phyloP scores from a whole-genome alignment of 1,139 yeast genomes.

The Yamadazyma diospyri region DNA sequence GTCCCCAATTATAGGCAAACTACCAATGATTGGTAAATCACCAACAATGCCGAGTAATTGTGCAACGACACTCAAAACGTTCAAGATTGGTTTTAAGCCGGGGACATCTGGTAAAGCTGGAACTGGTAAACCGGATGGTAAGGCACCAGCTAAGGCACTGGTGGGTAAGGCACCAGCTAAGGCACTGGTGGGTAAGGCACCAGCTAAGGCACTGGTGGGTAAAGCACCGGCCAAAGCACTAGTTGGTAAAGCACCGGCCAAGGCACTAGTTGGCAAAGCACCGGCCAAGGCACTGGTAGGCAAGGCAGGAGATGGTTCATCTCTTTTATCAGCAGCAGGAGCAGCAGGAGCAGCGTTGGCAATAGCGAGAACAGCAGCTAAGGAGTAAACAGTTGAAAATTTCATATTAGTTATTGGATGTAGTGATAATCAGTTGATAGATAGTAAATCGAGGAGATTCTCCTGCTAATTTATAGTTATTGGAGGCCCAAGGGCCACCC shows the following conservation, averaged over 20 bases:
- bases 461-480: constrained; percentile 1
- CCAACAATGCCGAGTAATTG: constrained; percentile 6
- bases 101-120: constrained; percentile 3
- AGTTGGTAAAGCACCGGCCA: constrained; percentile 5
- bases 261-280: constrained; percentile 5
- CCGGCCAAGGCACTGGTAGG: constrained; percentile 4
- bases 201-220: constrained; percentile 5
- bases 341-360: constrained; percentile 9
- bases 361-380: constrained; percentile 6
- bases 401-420: constrained; percentile 5
- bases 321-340: too few relatives aligned
- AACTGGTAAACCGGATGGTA: constrained; percentile 6
- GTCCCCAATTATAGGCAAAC: constrained; percentile 8
- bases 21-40: constrained; percentile 6
- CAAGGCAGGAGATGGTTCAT: constrained; percentile 1
- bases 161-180: constrained; percentile 5
- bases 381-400: constrained; percentile 8
- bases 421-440: constrained; percentile 2
- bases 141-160: constrained; percentile 3
- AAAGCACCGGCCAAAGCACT: constrained; percentile 3
- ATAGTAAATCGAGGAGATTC: background rate
- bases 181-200: constrained; percentile 4
- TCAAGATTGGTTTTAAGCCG: constrained; percentile 2
- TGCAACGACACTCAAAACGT: constrained; percentile 4
- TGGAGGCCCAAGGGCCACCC: background rate